Evolutionary conservation across 305 asterid genomes (phyloP).

Genomic region (Fraxinus paxiana): DNA sequence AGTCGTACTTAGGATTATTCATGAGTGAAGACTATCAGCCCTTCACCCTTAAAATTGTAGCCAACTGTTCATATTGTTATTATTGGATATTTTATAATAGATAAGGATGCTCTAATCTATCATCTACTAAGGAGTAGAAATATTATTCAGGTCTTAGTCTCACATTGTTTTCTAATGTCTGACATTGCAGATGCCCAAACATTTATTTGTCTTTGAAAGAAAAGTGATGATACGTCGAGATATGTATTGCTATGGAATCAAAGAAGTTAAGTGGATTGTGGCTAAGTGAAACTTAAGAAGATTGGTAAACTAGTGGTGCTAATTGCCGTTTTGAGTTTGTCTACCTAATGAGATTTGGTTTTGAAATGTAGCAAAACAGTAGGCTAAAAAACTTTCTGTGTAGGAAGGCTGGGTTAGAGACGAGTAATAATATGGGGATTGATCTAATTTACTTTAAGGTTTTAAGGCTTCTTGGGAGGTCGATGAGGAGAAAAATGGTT

Average conservation of each 20-base stretch:
- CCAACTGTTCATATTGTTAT: neutral
- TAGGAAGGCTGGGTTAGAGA: neutral
- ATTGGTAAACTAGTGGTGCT: neutral
- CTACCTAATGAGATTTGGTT: neutral
- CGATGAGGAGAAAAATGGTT: neutral
- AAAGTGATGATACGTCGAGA: neutral
- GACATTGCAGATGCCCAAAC: neutral
- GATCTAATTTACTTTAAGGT: neutral
- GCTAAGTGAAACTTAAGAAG: neutral
- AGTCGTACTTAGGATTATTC: neutral
- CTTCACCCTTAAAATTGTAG: neutral
- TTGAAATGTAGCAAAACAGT: neutral
- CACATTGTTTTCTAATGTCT: neutral
- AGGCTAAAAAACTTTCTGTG: neutral
- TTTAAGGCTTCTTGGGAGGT: neutral
- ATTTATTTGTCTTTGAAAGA: neutral
- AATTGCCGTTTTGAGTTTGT: neutral
- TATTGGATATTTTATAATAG: neutral
- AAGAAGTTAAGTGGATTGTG: neutral
- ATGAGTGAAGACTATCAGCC: neutral
- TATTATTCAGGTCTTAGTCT: neutral
- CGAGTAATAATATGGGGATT: neutral
- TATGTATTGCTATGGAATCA: neutral
- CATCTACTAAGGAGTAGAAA: neutral
- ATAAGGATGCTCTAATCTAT: neutral